Conservation (phyloP, 495 filamentous ascomycete species). For the Letharia lupina region DNA sequence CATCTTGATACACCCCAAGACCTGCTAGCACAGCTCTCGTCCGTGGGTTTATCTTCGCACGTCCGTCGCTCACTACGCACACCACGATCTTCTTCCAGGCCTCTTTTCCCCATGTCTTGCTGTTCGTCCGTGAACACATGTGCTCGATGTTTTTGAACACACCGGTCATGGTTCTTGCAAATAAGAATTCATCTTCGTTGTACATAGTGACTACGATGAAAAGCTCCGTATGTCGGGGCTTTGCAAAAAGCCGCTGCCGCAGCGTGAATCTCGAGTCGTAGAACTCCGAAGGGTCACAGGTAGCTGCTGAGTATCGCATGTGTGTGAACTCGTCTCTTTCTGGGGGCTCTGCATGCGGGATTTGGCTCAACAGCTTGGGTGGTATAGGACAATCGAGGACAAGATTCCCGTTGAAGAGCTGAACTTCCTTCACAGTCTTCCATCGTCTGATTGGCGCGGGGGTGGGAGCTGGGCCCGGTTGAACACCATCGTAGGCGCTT, state of each 20-base stretch:
- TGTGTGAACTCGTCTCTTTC: constrained; percentile 97
- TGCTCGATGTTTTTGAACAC: constrained; percentile 98
- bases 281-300: constrained; percentile 88
- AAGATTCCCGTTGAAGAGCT: constrained; percentile 92
- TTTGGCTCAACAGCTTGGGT: constrained; percentile 72
- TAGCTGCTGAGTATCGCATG: constrained; percentile 96
- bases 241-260: constrained; percentile 88
- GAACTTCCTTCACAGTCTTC: constrained; percentile 98
- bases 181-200: constrained; percentile 96
- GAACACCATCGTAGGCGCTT: constrained; percentile 26
- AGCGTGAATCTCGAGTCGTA: constrained; percentile 83
- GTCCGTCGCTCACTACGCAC: constrained; percentile 94
- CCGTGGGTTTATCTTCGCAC: constrained; percentile 93
- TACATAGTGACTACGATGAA: constrained; percentile 99
- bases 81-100: constrained; percentile 99
- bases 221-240: constrained; percentile 86
- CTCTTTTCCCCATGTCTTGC: constrained; percentile 97
- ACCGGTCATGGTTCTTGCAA: constrained; percentile 92
- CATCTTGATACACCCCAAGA: constrained; percentile 96
- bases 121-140: constrained; percentile 83
- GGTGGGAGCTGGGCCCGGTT: constrained; percentile 44
- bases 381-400: constrained; percentile 97
- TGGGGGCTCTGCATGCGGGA: constrained; percentile 68
- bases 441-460: constrained; percentile 75
- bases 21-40: constrained; percentile 84